A percentile compares a stretch with the other conserved stretches of the same genome.
Evolutionary conservation across 768 basidiomycete genomes (phyloP).

Genomic region (Termitomyces sp.): DNA sequence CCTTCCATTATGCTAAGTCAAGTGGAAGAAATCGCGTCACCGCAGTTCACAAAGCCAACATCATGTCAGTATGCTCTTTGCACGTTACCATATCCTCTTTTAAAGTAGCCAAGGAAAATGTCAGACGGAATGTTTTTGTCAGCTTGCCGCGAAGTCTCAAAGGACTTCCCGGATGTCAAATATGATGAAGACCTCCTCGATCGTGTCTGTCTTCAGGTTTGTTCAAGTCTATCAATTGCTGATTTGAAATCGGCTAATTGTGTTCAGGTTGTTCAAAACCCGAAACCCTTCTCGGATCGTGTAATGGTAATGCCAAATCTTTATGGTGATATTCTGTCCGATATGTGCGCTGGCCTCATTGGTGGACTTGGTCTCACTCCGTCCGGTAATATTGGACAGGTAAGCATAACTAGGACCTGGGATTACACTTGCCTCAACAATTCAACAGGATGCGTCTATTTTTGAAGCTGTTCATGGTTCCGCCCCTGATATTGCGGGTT

Average conservation of each 20-base stretch:
- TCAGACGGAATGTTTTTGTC: conserved; percentile 99
- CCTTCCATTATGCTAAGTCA: conserved; percentile 94
- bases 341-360: conserved; percentile 98
- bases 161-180: conserved; percentile 87
- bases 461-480: conserved; percentile 99
- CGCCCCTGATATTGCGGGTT: conserved; percentile 97
- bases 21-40: conserved; percentile 89
- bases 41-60: conserved; percentile 99
- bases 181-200: conserved; percentile 98
- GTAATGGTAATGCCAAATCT: conserved; percentile 99
- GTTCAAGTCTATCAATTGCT: conserved; percentile 8
- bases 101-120: conserved; percentile 77
- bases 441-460: conserved; percentile 86
- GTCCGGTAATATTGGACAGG: conserved; percentile 94
- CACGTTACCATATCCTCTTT: conserved; percentile 4
- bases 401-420: conserved; percentile 28
- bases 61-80: conserved; percentile 66
- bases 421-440: conserved; percentile 10
- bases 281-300: conserved; percentile 86
- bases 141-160: conserved; percentile 93
- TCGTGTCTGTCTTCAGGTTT: conserved; percentile 88
- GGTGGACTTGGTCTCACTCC: conserved; percentile 97
- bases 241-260: background rate
- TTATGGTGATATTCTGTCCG: conserved; percentile 92
- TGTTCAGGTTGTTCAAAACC: conserved; percentile 82